These are phyloP conservation scores for Epichloe elymi DNA, from an alignment of 2,329 filamentous ascomycete species.

Conservation along the genomic window DNA sequence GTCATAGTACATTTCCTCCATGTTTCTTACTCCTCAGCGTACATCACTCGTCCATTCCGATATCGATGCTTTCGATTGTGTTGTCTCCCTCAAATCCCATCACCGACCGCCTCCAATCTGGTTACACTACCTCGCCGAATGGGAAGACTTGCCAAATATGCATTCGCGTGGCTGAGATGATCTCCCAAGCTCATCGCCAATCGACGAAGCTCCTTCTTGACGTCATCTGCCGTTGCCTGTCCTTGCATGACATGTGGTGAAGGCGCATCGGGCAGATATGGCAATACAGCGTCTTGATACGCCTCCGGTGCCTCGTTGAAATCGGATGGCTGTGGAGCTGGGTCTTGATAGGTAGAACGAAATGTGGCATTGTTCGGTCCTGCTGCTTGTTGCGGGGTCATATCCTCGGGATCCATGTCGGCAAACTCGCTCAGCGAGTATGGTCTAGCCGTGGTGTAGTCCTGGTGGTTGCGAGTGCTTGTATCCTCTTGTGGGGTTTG, in stretches of 20 bases:
- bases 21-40: not conserved
- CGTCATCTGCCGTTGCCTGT: constrained; percentile 35
- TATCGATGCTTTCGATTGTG: too few species aligned
- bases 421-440: constrained; percentile 28
- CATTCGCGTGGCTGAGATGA: constrained; percentile 33
- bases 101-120: constrained; percentile 8
- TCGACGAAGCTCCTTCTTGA: constrained; percentile 36
- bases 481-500: constrained; percentile 6
- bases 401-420: constrained; percentile 26
- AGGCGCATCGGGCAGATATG: constrained; percentile 31
- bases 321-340: constrained; percentile 10
- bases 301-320: constrained; percentile 7
- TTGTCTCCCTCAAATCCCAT: not conserved
- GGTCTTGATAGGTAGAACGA: constrained; percentile 6
- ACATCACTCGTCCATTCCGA: not conserved
- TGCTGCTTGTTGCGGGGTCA: constrained; percentile 19
- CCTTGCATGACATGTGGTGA: constrained; percentile 41
- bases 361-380: constrained; percentile 9
- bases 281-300: constrained; percentile 15
- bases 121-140: constrained; percentile 21
- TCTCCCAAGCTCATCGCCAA: constrained; percentile 36
- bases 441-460: constrained; percentile 13
- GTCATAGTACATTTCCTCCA: not conserved
- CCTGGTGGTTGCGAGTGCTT: constrained; percentile 5
- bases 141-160: constrained; percentile 29